Conservation (phyloP, 2,329 filamentous ascomycete species). For the Ceratocystis ficicola region DNA sequence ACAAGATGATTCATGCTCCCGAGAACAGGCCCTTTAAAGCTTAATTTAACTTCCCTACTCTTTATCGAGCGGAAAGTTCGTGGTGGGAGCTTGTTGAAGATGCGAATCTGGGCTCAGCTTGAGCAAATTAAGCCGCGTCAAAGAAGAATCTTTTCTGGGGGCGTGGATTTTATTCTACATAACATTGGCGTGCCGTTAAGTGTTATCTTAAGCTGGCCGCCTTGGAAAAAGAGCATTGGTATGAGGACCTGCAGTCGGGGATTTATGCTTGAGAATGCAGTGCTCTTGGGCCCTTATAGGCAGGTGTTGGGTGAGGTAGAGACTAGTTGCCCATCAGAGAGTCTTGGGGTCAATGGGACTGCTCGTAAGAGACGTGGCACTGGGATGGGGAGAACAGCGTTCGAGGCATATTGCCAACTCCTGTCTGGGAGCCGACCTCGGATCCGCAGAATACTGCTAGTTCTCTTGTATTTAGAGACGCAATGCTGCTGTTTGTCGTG, state of each 20-base stretch:
- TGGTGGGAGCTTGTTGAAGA: too few relatives aligned
- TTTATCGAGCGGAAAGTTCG: too few relatives aligned
- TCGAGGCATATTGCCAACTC: too few relatives aligned
- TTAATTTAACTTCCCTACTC: too few relatives aligned
- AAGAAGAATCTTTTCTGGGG: not conserved
- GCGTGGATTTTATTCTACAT: not conserved
- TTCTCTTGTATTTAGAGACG: too few relatives aligned
- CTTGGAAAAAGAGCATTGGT: not conserved
- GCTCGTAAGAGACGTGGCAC: not conserved
- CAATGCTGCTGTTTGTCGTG: too few relatives aligned
- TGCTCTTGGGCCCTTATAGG: not conserved
- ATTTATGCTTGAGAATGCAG: not conserved
- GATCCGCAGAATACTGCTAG: slow-evolving; percentile 15
- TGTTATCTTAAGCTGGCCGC: not conserved
- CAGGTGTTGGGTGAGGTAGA: not conserved
- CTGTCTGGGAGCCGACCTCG: not conserved
- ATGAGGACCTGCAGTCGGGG: not conserved
- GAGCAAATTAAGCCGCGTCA: too few relatives aligned
- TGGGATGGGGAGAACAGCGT: not conserved
- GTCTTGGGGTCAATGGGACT: not conserved
- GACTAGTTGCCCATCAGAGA: not conserved
- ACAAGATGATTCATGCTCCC: too few relatives aligned
- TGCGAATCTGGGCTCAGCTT: too few relatives aligned
- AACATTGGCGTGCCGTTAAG: not conserved
- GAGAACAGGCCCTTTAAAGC: too few relatives aligned